Evolutionary conservation across 352 stramenopile species (phyloP).

Genomic region (Globisporangium acanthophoron): DNA sequence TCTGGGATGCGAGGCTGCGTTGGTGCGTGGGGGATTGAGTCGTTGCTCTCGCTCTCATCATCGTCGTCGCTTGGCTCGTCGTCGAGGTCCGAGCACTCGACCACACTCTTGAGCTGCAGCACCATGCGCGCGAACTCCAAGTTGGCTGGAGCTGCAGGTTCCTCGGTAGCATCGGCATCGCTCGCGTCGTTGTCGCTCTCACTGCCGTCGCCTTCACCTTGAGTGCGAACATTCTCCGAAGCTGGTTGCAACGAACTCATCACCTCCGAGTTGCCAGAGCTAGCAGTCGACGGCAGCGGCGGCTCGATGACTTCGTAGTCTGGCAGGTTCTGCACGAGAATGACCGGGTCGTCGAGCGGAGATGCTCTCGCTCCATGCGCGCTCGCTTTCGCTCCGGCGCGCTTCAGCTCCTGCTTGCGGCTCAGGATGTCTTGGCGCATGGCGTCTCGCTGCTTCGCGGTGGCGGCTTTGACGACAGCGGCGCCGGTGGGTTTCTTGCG

Average conservation of each 20-base stretch:
- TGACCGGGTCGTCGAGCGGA: slow-evolving; percentile 58
- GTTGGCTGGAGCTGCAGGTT: slow-evolving; percentile 20
- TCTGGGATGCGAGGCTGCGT: slow-evolving; percentile 1
- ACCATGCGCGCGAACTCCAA: slow-evolving; percentile 78
- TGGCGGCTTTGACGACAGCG: slow-evolving; percentile 8
- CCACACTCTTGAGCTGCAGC: slow-evolving; percentile 58
- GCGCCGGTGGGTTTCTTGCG: background rate
- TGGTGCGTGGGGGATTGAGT: background rate
- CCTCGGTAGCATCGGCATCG: background rate
- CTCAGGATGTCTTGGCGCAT: slow-evolving; percentile 32
- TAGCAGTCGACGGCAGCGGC: slow-evolving; percentile 1
- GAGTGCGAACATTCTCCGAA: slow-evolving; percentile 5
- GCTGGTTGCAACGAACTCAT: slow-evolving; percentile 14
- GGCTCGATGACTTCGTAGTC: slow-evolving; percentile 14
- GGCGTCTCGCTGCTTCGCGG: slow-evolving; percentile 12
- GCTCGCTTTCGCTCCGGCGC: background rate
- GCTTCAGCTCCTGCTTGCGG: slow-evolving; percentile 32
- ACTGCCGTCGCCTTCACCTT: slow-evolving; percentile 10
- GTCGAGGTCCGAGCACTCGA: slow-evolving; percentile 24
- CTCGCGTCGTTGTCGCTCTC: slow-evolving; percentile 6
- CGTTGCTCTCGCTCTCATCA: slow-evolving; percentile 3
- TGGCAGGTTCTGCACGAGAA: slow-evolving; percentile 67
- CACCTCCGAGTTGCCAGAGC: background rate
- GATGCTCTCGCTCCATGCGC: slow-evolving; percentile 5
- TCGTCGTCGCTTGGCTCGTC: slow-evolving; percentile 18